A percentile compares a stretch with the other conserved stretches of the same genome.
Conservation (phyloP, 352 stramenopile genomes). For the Hyaloperonospora arabidopsidis region DNA sequence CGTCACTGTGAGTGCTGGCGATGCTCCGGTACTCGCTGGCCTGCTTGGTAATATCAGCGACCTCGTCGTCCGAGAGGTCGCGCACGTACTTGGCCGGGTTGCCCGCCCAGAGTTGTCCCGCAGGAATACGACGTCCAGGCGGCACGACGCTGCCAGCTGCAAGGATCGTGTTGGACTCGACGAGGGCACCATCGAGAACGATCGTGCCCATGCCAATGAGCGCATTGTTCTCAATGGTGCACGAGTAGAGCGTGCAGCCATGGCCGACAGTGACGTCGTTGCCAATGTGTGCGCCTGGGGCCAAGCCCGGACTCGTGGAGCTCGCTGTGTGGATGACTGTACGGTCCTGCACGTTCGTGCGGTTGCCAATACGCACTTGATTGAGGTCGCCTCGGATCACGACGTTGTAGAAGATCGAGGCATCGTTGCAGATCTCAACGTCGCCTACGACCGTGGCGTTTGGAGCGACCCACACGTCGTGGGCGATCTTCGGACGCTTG, state of each 20-base stretch:
- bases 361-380: slow-evolving; percentile 91
- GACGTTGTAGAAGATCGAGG: slow-evolving; percentile 95
- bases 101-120: slow-evolving; percentile 92
- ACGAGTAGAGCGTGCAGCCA: slow-evolving; percentile 93
- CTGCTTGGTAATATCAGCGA: slow-evolving; percentile 84
- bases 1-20: slow-evolving; percentile 79
- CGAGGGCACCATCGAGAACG: slow-evolving; percentile 87
- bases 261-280: slow-evolving; percentile 95
- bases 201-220: slow-evolving; percentile 95
- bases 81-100: slow-evolving; percentile 93
- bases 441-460: slow-evolving; percentile 95
- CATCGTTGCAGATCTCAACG: slow-evolving; percentile 91
- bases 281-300: slow-evolving; percentile 87
- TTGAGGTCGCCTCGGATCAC: slow-evolving; percentile 91
- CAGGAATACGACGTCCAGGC: slow-evolving; percentile 79
- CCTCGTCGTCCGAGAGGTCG: slow-evolving; percentile 89
- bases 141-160: slow-evolving; percentile 92
- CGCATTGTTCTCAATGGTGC: slow-evolving; percentile 92
- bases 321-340: slow-evolving; percentile 91
- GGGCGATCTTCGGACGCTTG: slow-evolving; percentile 86
- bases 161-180: slow-evolving; percentile 92
- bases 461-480: slow-evolving; percentile 91
- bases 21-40: slow-evolving; percentile 80
- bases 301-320: slow-evolving; percentile 61
- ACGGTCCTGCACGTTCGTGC: slow-evolving; percentile 95